These are phyloP conservation scores for Plasmodium reichenowi DNA, from an alignment of 169 alveolate genomes.

Conservation along the genomic window DNA sequence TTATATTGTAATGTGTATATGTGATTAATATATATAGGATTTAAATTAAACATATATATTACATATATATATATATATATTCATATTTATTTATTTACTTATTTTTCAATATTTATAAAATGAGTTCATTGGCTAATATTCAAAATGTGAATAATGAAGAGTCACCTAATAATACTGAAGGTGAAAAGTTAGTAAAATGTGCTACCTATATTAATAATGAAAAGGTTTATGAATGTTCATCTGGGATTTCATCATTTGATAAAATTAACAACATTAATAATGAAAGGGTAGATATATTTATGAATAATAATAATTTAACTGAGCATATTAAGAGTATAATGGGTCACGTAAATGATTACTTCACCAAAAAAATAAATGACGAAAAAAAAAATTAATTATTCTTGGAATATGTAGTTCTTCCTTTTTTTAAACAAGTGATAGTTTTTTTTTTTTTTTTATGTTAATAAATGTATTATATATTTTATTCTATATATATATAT, in stretches of 20 bases:
- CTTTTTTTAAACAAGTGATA: too few species aligned
- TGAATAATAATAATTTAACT: constrained; percentile 39
- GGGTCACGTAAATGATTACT: constrained; percentile 56
- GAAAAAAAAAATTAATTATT: constrained; percentile 7
- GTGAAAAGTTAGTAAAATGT: constrained; percentile 35
- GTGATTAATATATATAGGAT: too few species aligned
- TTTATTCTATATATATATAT: too few species aligned
- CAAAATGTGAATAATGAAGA: constrained; percentile 3
- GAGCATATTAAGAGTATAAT: constrained; percentile 62
- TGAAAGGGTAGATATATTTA: constrained; percentile 52
- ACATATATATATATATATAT: constrained; percentile 7
- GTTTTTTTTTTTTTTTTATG: too few species aligned
- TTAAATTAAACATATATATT: too few species aligned
- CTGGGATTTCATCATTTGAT: constrained; percentile 20
- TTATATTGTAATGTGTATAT: not conserved
- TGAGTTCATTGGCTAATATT: constrained; percentile 8
- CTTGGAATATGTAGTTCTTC: too few species aligned
- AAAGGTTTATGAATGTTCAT: constrained; percentile 60
- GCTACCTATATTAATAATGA: constrained; percentile 62
- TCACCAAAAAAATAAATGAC: constrained; percentile 69
- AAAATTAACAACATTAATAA: constrained; percentile 1
- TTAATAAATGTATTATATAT: too few species aligned
- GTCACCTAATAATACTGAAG: constrained; percentile 12
- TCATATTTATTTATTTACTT: constrained; percentile 2
- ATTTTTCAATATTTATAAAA: constrained; percentile 15